Base-by-base conservation (phyloP, 495 filamentous ascomycete species). In the Parathielavia appendiculata region DNA sequence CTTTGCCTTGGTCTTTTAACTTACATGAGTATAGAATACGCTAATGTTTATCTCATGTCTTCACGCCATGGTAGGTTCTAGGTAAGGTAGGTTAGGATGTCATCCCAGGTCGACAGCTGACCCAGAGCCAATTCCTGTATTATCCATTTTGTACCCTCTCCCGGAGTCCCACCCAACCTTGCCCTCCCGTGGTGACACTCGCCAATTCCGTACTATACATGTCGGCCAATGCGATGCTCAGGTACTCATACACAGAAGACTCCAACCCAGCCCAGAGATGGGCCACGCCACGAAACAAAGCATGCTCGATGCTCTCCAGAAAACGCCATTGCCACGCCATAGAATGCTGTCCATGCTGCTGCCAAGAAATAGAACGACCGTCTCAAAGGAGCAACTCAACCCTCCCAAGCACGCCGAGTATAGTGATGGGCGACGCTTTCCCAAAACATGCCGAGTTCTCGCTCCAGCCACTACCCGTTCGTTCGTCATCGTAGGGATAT, bases 251-350 rank as follows among this genome's bases (percentile, higher is more conserved):
- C 61, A 65, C 26, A 30, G 3, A 30, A 63, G 57, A 51, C 49
- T 39, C 56, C 48, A 13, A 35, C 48, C 55, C 51, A 43, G 17
- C 45, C 43, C 14, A 9, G 44, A 38, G 11, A 23, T 9, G 17
- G 43, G 47, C 46, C 46, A 41, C 39, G 23, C 40, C 51, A 43
- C 43, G 23, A 35, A 39, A 26, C 51, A 63, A 23, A 58, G 26
- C 56, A 51, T 34, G 34, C 52, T 49, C 47, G 12, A 54, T 52
- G 34, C 60, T 50, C 51, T 35, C 50, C 32, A 56, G 51, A 58
- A 71, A 30, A 71, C 69, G 69, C 69, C 69, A 45, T 57, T 63
- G 61, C 67, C 64, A 71, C 69, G 69, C 67, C 50, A 51, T 58
- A 53, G 35, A 58, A 61, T 60, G 60, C 41, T 39, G 46, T 26